Base-by-base conservation (phyloP, 108 stramenopile genomes). In the Pseudonitzschia multistriata region DNA sequence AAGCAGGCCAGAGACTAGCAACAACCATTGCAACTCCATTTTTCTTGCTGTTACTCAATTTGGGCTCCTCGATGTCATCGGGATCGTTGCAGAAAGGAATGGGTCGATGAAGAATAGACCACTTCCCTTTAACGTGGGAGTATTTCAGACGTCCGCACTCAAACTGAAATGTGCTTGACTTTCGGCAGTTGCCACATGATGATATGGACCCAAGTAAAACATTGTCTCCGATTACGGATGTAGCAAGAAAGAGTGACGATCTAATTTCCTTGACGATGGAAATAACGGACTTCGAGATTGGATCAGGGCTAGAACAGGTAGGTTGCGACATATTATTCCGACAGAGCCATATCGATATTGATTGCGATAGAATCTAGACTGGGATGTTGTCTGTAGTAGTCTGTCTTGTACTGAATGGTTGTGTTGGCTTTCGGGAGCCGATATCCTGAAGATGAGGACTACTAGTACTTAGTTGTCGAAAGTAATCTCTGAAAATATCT, bases 91-190 rank as follows among this genome's bases (percentile, higher is more conserved):
- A 64, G 17, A 42, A 42, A 24, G 39, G 0, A 48, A 64, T 45
- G 42, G 63, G 39, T 47, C 40, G 37, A 47, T 64, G 63, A 22
- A 31, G 36, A 29, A 64, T 45, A 28, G 0, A 0, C 63, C 63
- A 64, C 47, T 64, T 42, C 47, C 40, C 0, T 39, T 64, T 64
- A 2, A 64, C 63, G 24, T 64, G 63, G 28, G 63, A 64, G 29
- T 64, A 64, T 64, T 64, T 64, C 40, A 64, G 3, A 45, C 63
- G 63, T 25, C 63, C 63, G 28, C 63, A 64, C 29, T 64, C 63
- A 64, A 64, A 64, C 13, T 45, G 63, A 45, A 64, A 25, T 7
- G 63, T 40, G 7, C 40, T 64, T 64, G 21, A 11, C 8, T 27
- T 27, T 11, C 28, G 42, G 47, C 28, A 42, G 63, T 14, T 45